Evolutionary conservation across 2,329 filamentous ascomycete genomes (phyloP).

Genomic region (Cercospora beticola): DNA sequence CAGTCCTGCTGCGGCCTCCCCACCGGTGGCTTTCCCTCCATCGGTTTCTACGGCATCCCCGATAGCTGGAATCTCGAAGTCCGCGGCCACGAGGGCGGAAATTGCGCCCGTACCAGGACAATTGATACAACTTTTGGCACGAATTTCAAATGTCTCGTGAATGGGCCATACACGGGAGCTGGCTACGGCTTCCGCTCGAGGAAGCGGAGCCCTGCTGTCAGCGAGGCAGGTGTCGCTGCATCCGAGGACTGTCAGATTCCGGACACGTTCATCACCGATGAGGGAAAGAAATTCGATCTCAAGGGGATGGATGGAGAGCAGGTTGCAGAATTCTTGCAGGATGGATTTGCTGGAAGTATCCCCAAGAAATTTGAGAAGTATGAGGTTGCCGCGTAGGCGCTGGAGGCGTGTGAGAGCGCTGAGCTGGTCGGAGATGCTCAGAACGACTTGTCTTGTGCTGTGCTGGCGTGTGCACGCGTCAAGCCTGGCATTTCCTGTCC

Average conservation of each 20-base stretch:
- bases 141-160: not conserved
- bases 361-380: not conserved
- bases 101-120: not conserved
- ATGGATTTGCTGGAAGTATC: not conserved
- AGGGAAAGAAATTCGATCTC: not conserved
- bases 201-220: not conserved
- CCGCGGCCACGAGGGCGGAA: constrained; percentile 3
- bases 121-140: not conserved
- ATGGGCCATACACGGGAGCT: not conserved
- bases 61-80: not conserved
- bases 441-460: not conserved
- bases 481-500: not conserved
- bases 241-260: not conserved
- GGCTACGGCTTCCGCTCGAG: not conserved
- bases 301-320: not conserved
- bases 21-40: not conserved
- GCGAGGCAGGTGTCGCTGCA: not conserved
- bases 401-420: not conserved
- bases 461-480: not conserved
- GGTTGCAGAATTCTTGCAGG: not conserved
- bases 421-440: not conserved
- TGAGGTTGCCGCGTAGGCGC: not conserved
- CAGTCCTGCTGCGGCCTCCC: constrained; percentile 1
- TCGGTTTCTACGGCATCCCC: constrained; percentile 1
- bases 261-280: not conserved